Evolutionary conservation across 1,284 basidiomycete species (phyloP).

Genomic region (Melampsora americana): DNA sequence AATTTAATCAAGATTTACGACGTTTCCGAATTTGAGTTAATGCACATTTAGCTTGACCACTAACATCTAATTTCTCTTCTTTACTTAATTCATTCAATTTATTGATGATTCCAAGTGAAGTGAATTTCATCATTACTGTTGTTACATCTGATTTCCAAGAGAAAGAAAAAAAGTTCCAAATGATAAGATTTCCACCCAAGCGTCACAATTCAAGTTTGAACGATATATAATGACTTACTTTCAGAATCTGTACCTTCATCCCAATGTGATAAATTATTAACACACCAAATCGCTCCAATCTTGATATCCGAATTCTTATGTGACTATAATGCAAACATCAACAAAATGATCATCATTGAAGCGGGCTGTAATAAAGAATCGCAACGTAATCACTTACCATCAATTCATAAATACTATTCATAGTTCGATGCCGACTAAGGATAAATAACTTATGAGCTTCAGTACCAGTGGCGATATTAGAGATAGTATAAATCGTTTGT

Average conservation of each 20-base stretch:
- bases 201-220: neutral
- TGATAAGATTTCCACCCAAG: neutral
- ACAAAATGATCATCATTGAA: neutral
- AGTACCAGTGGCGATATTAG: conserved; percentile 37
- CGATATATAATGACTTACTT: conserved; percentile 18
- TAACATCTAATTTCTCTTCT: conserved; percentile 13
- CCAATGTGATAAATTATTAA: conserved; percentile 39
- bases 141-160: conserved; percentile 9
- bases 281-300: conserved; percentile 37
- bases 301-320: conserved; percentile 35
- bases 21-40: conserved; percentile 22
- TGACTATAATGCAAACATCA: neutral
- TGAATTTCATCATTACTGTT: conserved; percentile 3
- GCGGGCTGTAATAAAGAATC: no score
- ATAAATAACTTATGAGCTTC: conserved; percentile 24
- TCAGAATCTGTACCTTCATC: conserved; percentile 31
- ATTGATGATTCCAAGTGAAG: conserved; percentile 6
- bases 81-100: conserved; percentile 19
- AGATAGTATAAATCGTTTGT: conserved; percentile 40
- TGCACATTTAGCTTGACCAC: conserved; percentile 31
- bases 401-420: conserved; percentile 28
- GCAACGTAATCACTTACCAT: conserved; percentile 19
- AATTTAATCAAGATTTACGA: neutral
- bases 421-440: conserved; percentile 22
- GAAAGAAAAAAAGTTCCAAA: neutral